Conservation (phyloP, 805 yeast genomes). For the Scheffersomyces coipomensis region DNA sequence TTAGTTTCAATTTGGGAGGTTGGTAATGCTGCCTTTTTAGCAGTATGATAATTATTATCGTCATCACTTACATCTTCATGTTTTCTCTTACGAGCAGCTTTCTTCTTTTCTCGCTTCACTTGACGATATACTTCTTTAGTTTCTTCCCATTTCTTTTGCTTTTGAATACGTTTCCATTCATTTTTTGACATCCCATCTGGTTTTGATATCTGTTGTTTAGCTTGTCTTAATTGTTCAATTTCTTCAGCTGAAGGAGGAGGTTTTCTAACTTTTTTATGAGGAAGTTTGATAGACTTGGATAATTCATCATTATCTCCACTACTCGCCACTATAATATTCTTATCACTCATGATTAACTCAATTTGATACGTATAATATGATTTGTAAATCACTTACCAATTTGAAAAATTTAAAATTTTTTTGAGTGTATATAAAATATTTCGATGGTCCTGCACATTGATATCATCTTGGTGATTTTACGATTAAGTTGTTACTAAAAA, state of each 20-base stretch:
- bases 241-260: slow-evolving; percentile 11
- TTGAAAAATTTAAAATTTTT: no score
- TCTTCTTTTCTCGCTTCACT: slow-evolving; percentile 55
- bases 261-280: no score
- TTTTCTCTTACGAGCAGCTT: slow-evolving; percentile 27
- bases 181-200: slow-evolving; percentile 89
- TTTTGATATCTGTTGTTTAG: slow-evolving; percentile 15
- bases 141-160: slow-evolving; percentile 57
- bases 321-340: no score
- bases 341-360: no score
- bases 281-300: no score
- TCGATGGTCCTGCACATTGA: no score
- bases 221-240: slow-evolving; percentile 9
- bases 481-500: no score
- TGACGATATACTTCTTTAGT: slow-evolving; percentile 60
- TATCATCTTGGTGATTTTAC: no score
- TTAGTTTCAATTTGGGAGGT: slow-evolving; percentile 48
- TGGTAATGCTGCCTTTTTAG: slow-evolving; percentile 30
- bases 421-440: no score
- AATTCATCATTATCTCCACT: no score
- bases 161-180: slow-evolving; percentile 77
- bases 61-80: slow-evolving; percentile 19
- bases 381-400: no score
- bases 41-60: slow-evolving; percentile 25
- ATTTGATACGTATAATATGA: no score